Base-by-base conservation (phyloP, 345 rosid species). In the Trapa bicornis region DNA sequence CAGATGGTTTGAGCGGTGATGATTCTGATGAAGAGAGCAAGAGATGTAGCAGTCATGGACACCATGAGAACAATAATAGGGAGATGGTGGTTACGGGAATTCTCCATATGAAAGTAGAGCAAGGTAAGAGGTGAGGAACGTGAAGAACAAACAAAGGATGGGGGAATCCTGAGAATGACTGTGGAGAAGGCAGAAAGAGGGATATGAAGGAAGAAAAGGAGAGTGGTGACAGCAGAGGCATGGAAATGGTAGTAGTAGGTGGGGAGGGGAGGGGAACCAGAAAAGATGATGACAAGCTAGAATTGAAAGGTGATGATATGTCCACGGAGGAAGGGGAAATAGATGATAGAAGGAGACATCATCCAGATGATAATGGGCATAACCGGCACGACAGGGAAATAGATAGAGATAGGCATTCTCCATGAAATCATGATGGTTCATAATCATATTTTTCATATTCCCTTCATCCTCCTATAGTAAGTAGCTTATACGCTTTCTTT, bases 301-400 rank as follows among this genome's bases (percentile, higher is more conserved):
- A 65, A 69, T 32, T 53, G 41, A 15, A 57, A 50, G 36, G 50
- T 12, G 62, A 61, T 37, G 63, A 60, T 22, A 38, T 33, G 16
- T 60, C 47, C 45, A 76, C 68, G 58, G 69, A 73, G 37, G 41
- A 22, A 65, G 77, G 70, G 64, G 78, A 73, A 12, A 69, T 77
- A 37, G 66, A 66, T 56, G 83, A 76, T 35, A 79, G 77, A 67
- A 80, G 72, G 38, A 65, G 53, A 65, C 58, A 57, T 35, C 73
- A 57, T 69, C 67, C 77, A 39, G 68, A 33, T 63, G 78, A 70
- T 64, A 66, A 68, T 10, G 75, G 75, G 75, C 67, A 4, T 38
- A 61, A 71, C 29, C 65, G 69, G 47, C 70, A 74, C 65, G 79
- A 79, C 41, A 39, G 41, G 43, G 77, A 70, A 60, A 73, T 75